These are phyloP conservation scores for Acrocalymma vagum DNA, from an alignment of 2,329 filamentous ascomycete species.

Conservation along the genomic window DNA sequence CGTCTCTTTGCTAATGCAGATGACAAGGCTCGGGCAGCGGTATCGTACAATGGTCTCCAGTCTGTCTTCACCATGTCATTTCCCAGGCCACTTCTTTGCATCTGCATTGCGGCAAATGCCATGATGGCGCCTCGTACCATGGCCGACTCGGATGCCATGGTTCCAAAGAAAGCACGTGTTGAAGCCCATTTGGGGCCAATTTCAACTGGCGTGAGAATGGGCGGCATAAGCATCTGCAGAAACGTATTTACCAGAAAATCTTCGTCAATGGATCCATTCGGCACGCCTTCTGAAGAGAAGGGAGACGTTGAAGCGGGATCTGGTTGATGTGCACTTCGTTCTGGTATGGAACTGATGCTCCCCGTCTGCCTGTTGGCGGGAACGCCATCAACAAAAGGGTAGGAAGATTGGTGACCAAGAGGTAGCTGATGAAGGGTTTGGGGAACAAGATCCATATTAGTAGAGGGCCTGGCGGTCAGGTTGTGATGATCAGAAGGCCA, in stretches of 20 bases:
- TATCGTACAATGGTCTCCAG: slow-evolving; percentile 44
- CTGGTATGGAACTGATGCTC: slow-evolving; percentile 23
- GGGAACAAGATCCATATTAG: slow-evolving; percentile 24
- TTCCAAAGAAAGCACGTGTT: slow-evolving; percentile 58
- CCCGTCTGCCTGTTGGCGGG: slow-evolving; percentile 11
- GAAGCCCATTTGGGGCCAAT: slow-evolving; percentile 62
- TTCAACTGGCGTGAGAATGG: slow-evolving; percentile 63
- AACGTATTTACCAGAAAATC: slow-evolving; percentile 59
- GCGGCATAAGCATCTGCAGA: slow-evolving; percentile 58
- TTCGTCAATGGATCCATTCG: slow-evolving; percentile 35
- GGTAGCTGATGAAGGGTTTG: slow-evolving; percentile 30
- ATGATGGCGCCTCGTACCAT: slow-evolving; percentile 60
- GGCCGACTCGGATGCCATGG: slow-evolving; percentile 57
- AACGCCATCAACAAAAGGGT: slow-evolving; percentile 15
- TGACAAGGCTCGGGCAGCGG: slow-evolving; percentile 35
- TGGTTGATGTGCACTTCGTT: slow-evolving; percentile 18
- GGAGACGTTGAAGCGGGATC: slow-evolving; percentile 37
- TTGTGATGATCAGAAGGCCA: slow-evolving; percentile 35
- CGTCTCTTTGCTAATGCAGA: slow-evolving; percentile 20
- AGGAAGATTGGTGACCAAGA: slow-evolving; percentile 20
- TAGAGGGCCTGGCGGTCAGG: slow-evolving; percentile 8
- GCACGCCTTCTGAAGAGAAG: slow-evolving; percentile 35
- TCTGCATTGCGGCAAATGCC: slow-evolving; percentile 60
- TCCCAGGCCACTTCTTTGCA: slow-evolving; percentile 46
- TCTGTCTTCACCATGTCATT: slow-evolving; percentile 35